Evolutionary conservation across 2,329 filamentous ascomycete genomes (phyloP), one percentile per base, ranked within the genome.

Genomic region (Fusarium azukiicola): DNA sequence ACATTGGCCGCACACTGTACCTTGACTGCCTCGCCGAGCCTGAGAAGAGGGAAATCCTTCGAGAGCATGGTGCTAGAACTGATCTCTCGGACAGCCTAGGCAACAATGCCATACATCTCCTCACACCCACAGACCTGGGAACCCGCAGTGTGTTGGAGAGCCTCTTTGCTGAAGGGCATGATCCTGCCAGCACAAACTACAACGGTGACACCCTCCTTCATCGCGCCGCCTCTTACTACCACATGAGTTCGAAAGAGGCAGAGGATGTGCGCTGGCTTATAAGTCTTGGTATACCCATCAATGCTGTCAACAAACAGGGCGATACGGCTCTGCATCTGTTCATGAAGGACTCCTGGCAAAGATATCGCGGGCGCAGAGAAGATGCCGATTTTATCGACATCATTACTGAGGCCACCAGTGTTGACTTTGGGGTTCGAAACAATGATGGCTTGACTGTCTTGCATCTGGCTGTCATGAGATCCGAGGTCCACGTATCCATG

Each of bases 381-480:
- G 11, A 42, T 8, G 32, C 56, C n/a, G 42, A 75, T 5, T 77
- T 79, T 46, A 38, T 78, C 11, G n/a, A 78, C 11, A 66, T 58
- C 4, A 50, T 82, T 14, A 79, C 76, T 2, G 27, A 16, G 7
- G 12, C 16, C 2, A 36, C 42, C 8, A 54, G 66, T 2, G 42
- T 77, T 4, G 47, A 81, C 38, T 75, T 81, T 38, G 27, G 78
- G 6, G 71, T 80, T 13, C 54, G 70, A 12, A 70, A 82, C n/a
- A 74, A 66, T 1, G 23, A 77, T 46, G 73, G 79, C 12, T 56
- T 82, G 27, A 52, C 77, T 2, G 38, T 69, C 2, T 5, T 82
- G n/a, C 80, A 82, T 38, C n/a, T 79, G 3, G 79, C 80, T 16
- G 74, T 17, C 9, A 79, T 74, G 71, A 71, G 38, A n/a, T 80